A percentile compares a stretch with the other conserved stretches of the same genome.
Conservation (phyloP, 352 stramenopile genomes). For the Paralagenidium karlingii region DNA sequence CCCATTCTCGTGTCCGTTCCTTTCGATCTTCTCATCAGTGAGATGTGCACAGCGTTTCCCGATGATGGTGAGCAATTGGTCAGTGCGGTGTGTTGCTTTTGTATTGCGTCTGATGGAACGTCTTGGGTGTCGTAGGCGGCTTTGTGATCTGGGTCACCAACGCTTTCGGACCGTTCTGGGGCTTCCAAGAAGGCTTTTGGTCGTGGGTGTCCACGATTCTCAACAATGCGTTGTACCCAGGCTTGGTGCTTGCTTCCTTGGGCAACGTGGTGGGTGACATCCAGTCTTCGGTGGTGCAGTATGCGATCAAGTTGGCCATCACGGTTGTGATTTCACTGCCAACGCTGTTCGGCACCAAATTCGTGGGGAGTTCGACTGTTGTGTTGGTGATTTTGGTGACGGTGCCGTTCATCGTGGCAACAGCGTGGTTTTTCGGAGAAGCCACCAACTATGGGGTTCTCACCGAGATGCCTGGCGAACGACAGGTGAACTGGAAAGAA, state of each 20-base stretch:
- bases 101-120: background rate
- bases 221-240: conserved; percentile 90
- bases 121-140: conserved; percentile 16
- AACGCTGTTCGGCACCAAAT: conserved; percentile 44
- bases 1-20: conserved; percentile 85
- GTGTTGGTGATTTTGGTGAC: conserved; percentile 78
- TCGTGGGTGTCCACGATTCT: conserved; percentile 83
- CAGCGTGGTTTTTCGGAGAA: conserved; percentile 14
- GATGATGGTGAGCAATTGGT: conserved; percentile 62
- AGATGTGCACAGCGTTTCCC: conserved; percentile 84
- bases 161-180: conserved; percentile 83
- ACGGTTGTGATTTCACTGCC: conserved; percentile 20
- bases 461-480: conserved; percentile 12
- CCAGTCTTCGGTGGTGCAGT: conserved; percentile 13
- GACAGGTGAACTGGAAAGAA: conserved; percentile 48
- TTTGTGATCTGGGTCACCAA: conserved; percentile 87
- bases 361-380: conserved; percentile 71
- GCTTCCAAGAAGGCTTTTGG: conserved; percentile 67
- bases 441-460: conserved; percentile 18
- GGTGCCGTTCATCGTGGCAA: conserved; percentile 80
- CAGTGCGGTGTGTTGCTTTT: conserved; percentile 1
- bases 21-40: conserved; percentile 86
- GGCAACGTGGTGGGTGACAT: conserved; percentile 21
- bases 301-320: conserved; percentile 27
- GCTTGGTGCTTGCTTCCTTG: conserved; percentile 36